Evolutionary conservation across 1,284 basidiomycete genomes (phyloP).

Genomic region (Cryptococcus sp.): DNA sequence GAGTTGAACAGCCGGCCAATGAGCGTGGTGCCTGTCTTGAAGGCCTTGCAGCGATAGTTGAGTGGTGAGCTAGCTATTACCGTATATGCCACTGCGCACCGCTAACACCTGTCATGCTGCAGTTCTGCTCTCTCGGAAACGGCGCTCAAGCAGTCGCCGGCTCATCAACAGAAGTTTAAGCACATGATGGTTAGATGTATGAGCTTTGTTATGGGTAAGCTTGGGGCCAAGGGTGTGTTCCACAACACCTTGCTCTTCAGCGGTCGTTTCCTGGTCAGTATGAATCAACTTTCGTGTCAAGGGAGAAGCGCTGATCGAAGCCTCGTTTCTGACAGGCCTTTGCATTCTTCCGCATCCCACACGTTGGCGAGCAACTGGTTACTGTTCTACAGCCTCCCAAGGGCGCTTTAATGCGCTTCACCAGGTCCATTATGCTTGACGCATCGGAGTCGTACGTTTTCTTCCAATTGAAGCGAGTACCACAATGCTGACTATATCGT

Average conservation of each 20-base stretch:
- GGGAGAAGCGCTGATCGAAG: neutral
- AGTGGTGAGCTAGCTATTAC: conserved; percentile 46
- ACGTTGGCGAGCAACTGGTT: conserved; percentile 56
- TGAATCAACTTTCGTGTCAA: neutral
- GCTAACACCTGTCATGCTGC: neutral
- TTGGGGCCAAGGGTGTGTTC: conserved; percentile 58
- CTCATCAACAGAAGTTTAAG: conserved; percentile 46
- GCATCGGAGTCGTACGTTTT: conserved; percentile 21
- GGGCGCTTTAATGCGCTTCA: conserved; percentile 53
- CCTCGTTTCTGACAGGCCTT: conserved; percentile 42
- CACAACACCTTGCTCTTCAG: conserved; percentile 58
- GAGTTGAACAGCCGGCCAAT: conserved; percentile 52
- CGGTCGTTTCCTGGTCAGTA: conserved; percentile 53
- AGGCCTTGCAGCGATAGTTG: conserved; percentile 54
- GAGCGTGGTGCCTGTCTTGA: conserved; percentile 57
- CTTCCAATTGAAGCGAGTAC: conserved; percentile 1
- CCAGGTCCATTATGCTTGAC: conserved; percentile 34
- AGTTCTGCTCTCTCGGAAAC: conserved; percentile 51
- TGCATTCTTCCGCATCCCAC: conserved; percentile 58
- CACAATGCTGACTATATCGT: neutral
- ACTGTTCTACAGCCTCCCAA: conserved; percentile 55
- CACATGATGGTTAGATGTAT: conserved; percentile 53
- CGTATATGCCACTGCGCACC: too few relatives aligned
- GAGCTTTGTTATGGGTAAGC: conserved; percentile 57
- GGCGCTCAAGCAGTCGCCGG: conserved; percentile 42